phyloP scores from a whole-genome alignment of 164 flowering plant species.

The Vitis riparia region DNA sequence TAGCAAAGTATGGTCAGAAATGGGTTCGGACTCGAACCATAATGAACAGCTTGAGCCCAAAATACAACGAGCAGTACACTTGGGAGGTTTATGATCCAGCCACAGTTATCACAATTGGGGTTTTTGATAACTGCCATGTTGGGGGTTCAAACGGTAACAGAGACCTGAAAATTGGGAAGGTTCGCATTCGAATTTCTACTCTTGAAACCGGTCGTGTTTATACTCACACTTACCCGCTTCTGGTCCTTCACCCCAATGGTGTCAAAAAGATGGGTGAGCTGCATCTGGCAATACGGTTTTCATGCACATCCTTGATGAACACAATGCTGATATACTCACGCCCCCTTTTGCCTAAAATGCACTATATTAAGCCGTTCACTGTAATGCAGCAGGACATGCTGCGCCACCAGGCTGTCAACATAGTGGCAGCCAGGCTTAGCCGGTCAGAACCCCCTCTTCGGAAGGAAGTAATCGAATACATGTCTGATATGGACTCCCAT shows the following conservation, averaged over 20 bases:
- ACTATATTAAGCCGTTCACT: constrained; percentile 46
- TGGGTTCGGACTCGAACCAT: constrained; percentile 72
- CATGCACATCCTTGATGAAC: constrained; percentile 39
- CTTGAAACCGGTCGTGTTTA: constrained; percentile 68
- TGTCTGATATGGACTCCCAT: constrained; percentile 57
- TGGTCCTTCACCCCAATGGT: constrained; percentile 60
- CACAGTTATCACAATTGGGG: constrained; percentile 63
- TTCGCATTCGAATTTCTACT: constrained; percentile 65
- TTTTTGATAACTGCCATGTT: constrained; percentile 50
- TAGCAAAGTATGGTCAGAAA: constrained; percentile 63
- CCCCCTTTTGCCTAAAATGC: constrained; percentile 69
- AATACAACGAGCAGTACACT: constrained; percentile 67
- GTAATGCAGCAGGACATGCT: constrained; percentile 46
- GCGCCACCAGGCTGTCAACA: constrained; percentile 50
- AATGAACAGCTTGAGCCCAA: constrained; percentile 49
- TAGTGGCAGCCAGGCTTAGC: constrained; percentile 58
- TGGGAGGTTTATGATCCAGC: constrained; percentile 78
- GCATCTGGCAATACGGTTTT: constrained; percentile 60
- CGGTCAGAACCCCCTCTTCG: constrained; percentile 68
- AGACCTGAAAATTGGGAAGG: constrained; percentile 55
- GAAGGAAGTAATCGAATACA: constrained; percentile 61
- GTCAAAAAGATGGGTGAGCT: constrained; percentile 72
- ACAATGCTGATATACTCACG: constrained; percentile 41
- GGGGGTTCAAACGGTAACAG: constrained; percentile 29
- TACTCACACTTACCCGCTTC: constrained; percentile 54